Evolutionary conservation across 768 basidiomycete species (phyloP).

Genomic region (Pholiota microspora): DNA sequence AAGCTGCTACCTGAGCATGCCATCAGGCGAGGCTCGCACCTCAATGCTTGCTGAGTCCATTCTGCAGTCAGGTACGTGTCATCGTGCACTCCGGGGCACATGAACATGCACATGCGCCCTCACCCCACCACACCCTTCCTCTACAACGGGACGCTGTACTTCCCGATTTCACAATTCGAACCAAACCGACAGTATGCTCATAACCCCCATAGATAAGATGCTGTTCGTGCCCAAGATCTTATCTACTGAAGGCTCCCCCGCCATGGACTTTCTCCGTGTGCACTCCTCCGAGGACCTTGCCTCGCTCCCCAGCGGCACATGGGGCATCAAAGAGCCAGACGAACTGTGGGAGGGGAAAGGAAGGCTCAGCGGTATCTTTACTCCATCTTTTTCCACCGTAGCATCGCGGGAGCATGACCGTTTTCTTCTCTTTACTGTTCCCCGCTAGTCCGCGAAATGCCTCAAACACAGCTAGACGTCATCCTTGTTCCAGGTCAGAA

Average conservation of each 20-base stretch:
- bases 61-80: conserved; percentile 48
- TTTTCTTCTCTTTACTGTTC: not conserved
- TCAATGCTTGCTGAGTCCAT: conserved; percentile 47
- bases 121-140: not conserved
- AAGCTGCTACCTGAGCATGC: conserved; percentile 84
- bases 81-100: not conserved
- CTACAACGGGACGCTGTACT: too few species aligned
- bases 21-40: conserved; percentile 66
- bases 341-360: conserved; percentile 36
- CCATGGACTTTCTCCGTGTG: conserved; percentile 68
- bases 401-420: not conserved
- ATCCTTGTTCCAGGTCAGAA: conserved; percentile 65
- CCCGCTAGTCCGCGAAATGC: conserved; percentile 7
- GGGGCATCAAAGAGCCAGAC: conserved; percentile 76
- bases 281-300: conserved; percentile 57
- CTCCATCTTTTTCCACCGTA: not conserved
- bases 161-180: too few species aligned
- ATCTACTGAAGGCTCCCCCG: conserved; percentile 29
- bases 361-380: conserved; percentile 54
- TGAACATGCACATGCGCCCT: not conserved
- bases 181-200: not conserved
- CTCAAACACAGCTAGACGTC: conserved; percentile 50
- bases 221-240: conserved; percentile 71
- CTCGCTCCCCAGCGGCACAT: conserved; percentile 55
- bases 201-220: conserved; percentile 46